These are phyloP conservation scores for Colletotrichum godetiae DNA, from an alignment of 2,329 filamentous ascomycete species.

Conservation along the genomic window DNA sequence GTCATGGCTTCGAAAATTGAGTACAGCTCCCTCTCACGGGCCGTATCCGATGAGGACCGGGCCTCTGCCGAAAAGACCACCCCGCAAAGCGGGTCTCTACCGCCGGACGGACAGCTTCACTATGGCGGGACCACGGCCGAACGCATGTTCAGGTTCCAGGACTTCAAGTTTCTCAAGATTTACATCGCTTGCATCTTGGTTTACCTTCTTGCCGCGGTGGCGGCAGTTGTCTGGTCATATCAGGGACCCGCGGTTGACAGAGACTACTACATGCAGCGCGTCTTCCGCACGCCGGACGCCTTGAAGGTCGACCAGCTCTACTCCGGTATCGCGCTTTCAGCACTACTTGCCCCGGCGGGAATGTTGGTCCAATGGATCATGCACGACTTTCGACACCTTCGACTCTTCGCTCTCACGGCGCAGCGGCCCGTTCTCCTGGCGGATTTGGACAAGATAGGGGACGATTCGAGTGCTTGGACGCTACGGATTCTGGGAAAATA, in stretches of 20 bases:
- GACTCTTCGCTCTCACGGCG: constrained; percentile 20
- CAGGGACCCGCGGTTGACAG: constrained; percentile 5
- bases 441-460: constrained; percentile 16
- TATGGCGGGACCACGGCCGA: constrained; percentile 12
- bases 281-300: constrained; percentile 21
- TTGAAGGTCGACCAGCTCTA: constrained; percentile 22
- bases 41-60: constrained; percentile 6
- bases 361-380: constrained; percentile 30
- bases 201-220: constrained; percentile 12
- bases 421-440: constrained; percentile 8
- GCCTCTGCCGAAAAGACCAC: constrained; percentile 11
- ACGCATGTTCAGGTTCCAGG: constrained; percentile 17
- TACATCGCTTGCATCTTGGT: constrained; percentile 14
- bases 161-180: constrained; percentile 15
- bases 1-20: constrained; percentile 10
- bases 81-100: not conserved
- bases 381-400: constrained; percentile 20
- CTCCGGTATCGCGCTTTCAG: constrained; percentile 21
- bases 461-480: constrained; percentile 24
- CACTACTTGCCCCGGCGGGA: constrained; percentile 13
- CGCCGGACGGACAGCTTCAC: not conserved
- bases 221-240: constrained; percentile 10
- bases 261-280: not conserved
- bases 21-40: constrained; percentile 16
- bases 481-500: not conserved